Percentiles rank a stretch among this genome's conserved stretches.
Conservation (phyloP, 2,329 filamentous ascomycete species). For the Lecanoromycetidae sp. region DNA sequence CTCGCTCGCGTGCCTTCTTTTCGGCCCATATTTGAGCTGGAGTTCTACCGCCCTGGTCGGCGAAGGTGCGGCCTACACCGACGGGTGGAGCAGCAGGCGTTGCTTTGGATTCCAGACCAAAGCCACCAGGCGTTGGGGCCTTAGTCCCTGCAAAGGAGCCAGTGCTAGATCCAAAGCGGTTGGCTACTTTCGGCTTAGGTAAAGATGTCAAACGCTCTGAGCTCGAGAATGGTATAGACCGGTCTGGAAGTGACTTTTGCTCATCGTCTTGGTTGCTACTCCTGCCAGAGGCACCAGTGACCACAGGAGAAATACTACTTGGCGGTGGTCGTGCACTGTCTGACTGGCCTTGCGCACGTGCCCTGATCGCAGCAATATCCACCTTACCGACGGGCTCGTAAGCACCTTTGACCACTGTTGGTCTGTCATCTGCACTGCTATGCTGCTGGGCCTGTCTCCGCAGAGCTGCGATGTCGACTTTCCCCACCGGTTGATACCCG, state of each 20-base stretch:
- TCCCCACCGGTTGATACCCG: slow-evolving; percentile 85
- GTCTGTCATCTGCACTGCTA: slow-evolving; percentile 56
- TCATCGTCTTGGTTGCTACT: slow-evolving; percentile 36
- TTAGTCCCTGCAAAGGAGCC: slow-evolving; percentile 77
- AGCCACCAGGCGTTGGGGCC: slow-evolving; percentile 62
- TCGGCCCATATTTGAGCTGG: slow-evolving; percentile 96
- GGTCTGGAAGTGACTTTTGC: slow-evolving; percentile 58
- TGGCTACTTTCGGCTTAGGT: slow-evolving; percentile 89
- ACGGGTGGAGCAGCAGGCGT: slow-evolving; percentile 55
- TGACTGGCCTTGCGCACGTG: slow-evolving; percentile 59
- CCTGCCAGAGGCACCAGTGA: slow-evolving; percentile 29
- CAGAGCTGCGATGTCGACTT: slow-evolving; percentile 92
- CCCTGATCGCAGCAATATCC: slow-evolving; percentile 86
- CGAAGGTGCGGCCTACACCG: slow-evolving; percentile 80
- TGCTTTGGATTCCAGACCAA: slow-evolving; percentile 52
- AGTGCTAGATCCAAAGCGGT: slow-evolving; percentile 63
- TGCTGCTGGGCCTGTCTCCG: slow-evolving; percentile 58
- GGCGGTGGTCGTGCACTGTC: slow-evolving; percentile 25
- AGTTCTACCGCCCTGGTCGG: slow-evolving; percentile 88
- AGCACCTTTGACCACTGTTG: slow-evolving; percentile 74
- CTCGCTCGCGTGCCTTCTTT: slow-evolving; percentile 76
- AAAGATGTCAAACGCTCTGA: slow-evolving; percentile 74
- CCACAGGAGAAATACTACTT: slow-evolving; percentile 31
- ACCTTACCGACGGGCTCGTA: slow-evolving; percentile 96
- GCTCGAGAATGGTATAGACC: slow-evolving; percentile 58